Conservation (phyloP, 2,329 filamentous ascomycete species). For the Cladosporium halotolerans region DNA sequence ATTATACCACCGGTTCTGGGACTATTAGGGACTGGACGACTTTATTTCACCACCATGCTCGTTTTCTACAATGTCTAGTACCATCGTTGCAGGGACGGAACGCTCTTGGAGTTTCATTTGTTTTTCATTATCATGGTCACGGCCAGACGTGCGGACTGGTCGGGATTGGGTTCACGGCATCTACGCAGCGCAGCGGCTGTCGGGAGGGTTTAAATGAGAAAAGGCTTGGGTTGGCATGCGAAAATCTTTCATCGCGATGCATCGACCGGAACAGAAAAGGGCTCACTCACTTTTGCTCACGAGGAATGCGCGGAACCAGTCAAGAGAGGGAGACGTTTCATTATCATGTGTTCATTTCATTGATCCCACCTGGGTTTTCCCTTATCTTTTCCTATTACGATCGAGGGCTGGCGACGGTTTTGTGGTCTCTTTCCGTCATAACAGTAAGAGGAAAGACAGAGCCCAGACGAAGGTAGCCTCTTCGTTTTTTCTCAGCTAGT, state of each 20-base stretch:
- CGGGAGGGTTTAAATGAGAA: no score
- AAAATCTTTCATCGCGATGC: no score
- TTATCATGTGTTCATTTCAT: no score
- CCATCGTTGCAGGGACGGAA: slow-evolving; percentile 5
- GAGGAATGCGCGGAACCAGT: background rate
- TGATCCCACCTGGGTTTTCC: no score
- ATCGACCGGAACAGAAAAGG: background rate
- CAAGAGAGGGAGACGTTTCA: no score
- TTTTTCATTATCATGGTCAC: background rate
- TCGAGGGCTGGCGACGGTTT: no score
- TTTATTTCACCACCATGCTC: slow-evolving; percentile 2
- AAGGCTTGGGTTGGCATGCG: background rate
- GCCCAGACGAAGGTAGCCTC: no score
- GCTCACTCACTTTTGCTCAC: slow-evolving; percentile 3
- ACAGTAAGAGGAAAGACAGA: no score
- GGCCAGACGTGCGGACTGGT: background rate
- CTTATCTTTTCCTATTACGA: no score
- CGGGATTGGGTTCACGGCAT: background rate
- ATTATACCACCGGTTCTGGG: background rate
- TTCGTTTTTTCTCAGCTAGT: background rate
- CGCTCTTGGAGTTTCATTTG: slow-evolving; percentile 3
- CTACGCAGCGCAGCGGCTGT: no score
- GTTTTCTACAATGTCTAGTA: background rate
- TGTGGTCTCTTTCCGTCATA: no score
- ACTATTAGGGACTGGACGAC: slow-evolving; percentile 2